A percentile compares a stretch with the other conserved stretches of the same genome.
phyloP scores from a whole-genome alignment of 2,329 filamentous ascomycete genomes.

The Xylariomycetidae sp. region DNA sequence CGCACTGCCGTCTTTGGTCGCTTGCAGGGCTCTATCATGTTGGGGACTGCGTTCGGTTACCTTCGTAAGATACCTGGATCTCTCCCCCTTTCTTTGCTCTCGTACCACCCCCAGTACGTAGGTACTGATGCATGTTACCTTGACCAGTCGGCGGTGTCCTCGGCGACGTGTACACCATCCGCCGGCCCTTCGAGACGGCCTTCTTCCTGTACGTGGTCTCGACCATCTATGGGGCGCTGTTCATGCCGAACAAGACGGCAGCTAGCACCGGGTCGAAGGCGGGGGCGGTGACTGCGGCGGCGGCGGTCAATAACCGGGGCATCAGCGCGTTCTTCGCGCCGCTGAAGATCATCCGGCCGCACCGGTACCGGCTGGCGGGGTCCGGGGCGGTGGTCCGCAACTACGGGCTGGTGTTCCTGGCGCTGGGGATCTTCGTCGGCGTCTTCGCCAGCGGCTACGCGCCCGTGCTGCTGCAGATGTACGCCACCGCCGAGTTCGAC shows the following conservation, averaged over 20 bases:
- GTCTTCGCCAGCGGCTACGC: slow-evolving; percentile 66
- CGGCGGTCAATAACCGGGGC: slow-evolving; percentile 28
- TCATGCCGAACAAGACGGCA: slow-evolving; percentile 32
- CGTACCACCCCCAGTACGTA: neutral
- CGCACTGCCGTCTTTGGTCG: slow-evolving; percentile 59
- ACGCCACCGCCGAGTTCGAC: slow-evolving; percentile 48
- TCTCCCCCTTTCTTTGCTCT: neutral
- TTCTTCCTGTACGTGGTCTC: slow-evolving; percentile 48
- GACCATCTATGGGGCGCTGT: slow-evolving; percentile 34
- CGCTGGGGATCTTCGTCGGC: slow-evolving; percentile 59
- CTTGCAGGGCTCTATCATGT: slow-evolving; percentile 60
- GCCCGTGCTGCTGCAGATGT: slow-evolving; percentile 54
- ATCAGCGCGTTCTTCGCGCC: slow-evolving; percentile 56
- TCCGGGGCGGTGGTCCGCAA: slow-evolving; percentile 48
- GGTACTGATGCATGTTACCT: neutral
- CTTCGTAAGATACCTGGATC: slow-evolving; percentile 36
- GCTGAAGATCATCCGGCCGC: slow-evolving; percentile 54
- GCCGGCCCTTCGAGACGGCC: slow-evolving; percentile 59
- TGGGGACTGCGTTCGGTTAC: slow-evolving; percentile 59
- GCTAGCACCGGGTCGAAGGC: no score
- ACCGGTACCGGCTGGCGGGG: slow-evolving; percentile 43
- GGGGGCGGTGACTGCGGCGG: no score
- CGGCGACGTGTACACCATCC: slow-evolving; percentile 57
- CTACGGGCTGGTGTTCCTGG: slow-evolving; percentile 58
- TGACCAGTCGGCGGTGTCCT: slow-evolving; percentile 53